Conservation (phyloP, 495 filamentous ascomycete species). For the Cercophora sp. region DNA sequence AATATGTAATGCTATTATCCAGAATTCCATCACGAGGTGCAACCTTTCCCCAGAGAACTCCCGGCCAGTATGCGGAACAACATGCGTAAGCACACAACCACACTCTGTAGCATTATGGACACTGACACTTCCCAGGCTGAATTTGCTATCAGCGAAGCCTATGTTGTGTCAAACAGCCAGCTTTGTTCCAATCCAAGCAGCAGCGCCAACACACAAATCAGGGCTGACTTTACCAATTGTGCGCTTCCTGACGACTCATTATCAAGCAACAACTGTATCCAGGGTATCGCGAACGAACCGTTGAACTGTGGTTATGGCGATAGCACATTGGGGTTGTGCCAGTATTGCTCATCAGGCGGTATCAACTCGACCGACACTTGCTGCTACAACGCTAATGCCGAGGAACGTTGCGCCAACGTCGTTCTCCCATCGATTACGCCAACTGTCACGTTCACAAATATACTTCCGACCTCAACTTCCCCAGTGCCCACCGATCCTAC, state of each 20-base stretch:
- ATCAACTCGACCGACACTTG: conserved; percentile 93
- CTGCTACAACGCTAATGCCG: conserved; percentile 76
- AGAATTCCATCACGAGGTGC: conserved; percentile 79
- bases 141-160: conserved; percentile 81
- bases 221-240: conserved; percentile 90
- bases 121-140: conserved; percentile 56
- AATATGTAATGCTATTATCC: conserved; percentile 92
- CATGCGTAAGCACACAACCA: conserved; percentile 58
- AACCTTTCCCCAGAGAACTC: conserved; percentile 57
- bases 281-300: conserved; percentile 74
- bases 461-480: conserved; percentile 40
- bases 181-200: conserved; percentile 63
- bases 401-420: conserved; percentile 65
- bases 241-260: conserved; percentile 75
- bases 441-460: conserved; percentile 62
- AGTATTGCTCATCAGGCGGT: conserved; percentile 76
- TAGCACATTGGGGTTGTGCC: conserved; percentile 81
- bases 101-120: background rate
- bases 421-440: conserved; percentile 70
- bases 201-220: conserved; percentile 70
- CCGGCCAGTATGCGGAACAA: conserved; percentile 79
- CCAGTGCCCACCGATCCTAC: conserved; percentile 42
- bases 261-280: conserved; percentile 64
- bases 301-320: conserved; percentile 80
- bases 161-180: conserved; percentile 68